Conservation (phyloP, 371 early-diverging fungal species). For the Mortierella sp. region DNA sequence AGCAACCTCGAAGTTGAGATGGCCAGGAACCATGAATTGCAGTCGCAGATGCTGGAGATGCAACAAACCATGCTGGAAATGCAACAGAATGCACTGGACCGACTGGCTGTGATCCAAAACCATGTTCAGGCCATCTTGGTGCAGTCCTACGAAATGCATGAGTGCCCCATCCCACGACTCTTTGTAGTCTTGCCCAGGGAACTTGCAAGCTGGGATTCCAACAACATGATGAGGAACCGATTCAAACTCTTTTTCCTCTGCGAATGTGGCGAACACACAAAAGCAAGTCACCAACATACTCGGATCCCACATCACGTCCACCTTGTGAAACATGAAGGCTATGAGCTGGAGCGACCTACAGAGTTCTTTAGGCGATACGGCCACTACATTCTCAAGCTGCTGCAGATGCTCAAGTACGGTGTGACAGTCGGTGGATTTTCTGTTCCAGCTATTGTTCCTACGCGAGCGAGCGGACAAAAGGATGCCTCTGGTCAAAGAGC, state of each 20-base stretch:
- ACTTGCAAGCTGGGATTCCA: not conserved
- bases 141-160: conserved; percentile 22
- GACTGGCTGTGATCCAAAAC: conserved; percentile 11
- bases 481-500: not conserved
- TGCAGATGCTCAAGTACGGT: conserved; percentile 35
- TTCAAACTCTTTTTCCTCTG: conserved; percentile 30
- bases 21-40: conserved; percentile 15
- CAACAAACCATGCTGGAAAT: conserved; percentile 19
- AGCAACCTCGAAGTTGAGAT: conserved; percentile 8
- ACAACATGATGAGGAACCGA: not conserved
- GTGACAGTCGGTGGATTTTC: conserved; percentile 16
- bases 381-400: conserved; percentile 15
- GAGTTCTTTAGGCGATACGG: conserved; percentile 28
- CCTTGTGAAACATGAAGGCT: conserved; percentile 28
- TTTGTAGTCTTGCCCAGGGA: conserved; percentile 23
- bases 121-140: conserved; percentile 18
- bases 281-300: conserved; percentile 1
- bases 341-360: conserved; percentile 13
- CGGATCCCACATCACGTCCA: conserved; percentile 23
- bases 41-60: conserved; percentile 20
- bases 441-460: conserved; percentile 11
- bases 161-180: conserved; percentile 22
- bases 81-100: conserved; percentile 22
- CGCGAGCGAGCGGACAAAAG: not conserved
- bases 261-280: conserved; percentile 39